Evolutionary conservation across 2,329 filamentous ascomycete species (phyloP), one percentile per base, ranked within the genome.

Genomic region (Sporothrix brunneoviolacea): DNA sequence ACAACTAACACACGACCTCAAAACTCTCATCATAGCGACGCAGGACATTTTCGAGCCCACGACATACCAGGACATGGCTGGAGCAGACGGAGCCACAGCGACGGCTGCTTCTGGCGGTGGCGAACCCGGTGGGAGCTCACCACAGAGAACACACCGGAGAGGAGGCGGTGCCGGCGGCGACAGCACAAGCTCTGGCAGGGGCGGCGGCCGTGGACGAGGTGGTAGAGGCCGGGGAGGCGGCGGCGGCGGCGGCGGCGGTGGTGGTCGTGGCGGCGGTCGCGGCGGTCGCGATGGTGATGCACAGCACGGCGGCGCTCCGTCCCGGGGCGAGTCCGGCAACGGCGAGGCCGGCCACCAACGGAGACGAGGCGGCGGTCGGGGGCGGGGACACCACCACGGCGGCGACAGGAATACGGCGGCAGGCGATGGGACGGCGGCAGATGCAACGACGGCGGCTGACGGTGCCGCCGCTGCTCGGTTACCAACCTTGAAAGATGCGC

Each of bases 191-290:
- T 35, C 42, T 22, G 69, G 70, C 50, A 68, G 72, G 4, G 46
- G 48, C 8, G 30, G 38, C 3, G 30, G 30, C 38, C 39, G 38
- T 39, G 49, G 49, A 35, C 32, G 24, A 12, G 10, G 24, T 16
- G 19, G 8, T 33, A 28, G 19, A 16, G 22, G 36, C 18, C 16
- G 35, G 18, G 24, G 30, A 6, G 32, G 49, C 12, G 27, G 45
- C 12, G 50, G 50, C 10, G 19, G 44, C n/a, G 50, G 39, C 15
- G 38, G 50, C 4, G 49, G 42, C 4, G 64, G 70, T 60, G 70
- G 68, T 21, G 65, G 71, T 43, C 68, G 70, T 48, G 68, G 72
- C 56, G 71, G 69, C 54, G 65, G 68, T 48, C 65, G 70, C 49
- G 66, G 68, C 37, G 62, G 68, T 63, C 62, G 70, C 58, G 68